Evolutionary conservation across 129 eudicot genomes (phyloP), one percentile per base, ranked within the genome.

Genomic region (Silybum marianum): DNA sequence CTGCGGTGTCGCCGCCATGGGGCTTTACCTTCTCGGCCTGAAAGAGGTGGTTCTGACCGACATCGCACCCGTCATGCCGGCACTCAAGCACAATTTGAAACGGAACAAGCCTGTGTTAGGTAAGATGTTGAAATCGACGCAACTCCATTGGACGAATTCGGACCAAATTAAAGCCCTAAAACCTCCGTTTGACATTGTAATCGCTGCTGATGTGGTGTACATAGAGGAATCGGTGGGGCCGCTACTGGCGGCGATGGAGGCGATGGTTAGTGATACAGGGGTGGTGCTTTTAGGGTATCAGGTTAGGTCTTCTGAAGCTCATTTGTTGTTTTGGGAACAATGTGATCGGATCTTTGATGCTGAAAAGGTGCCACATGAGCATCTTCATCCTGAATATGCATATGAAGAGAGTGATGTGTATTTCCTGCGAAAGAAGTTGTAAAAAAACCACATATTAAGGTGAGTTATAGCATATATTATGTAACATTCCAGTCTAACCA

Each of bases 121-220:
- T 80, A 89, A 88, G 84, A 86, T 82, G 87, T 68, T 93, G 23
- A 95, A 93, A 60, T 81, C 88, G 6, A 85, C 92, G 65, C 91
- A 87, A 39, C 81, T 92, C 32, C 83, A 89, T 42, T 92, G 97
- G 99, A 88, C 77, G 18, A 95, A 93, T 5, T 68, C 71, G 36
- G 93, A 88, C 62, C 99, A 95, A 77, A 79, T 87, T 9, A 51
- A 26, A 21, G 84, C 91, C 38, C 75, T 93, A 24, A 83, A 77
- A 32, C 91, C 88, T n/a, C 94, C 94, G 4, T 95, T 89, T 26
- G 98, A 92, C 40, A 0, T 92, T 9, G 99, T 92, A 3, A 24
- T 95, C 5, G 97, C 99, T 0, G 86, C 99, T n/a, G 99, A 95
- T 44, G 98, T 95, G 73, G 99, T 95, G 66, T 95, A 95, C 36